Evolutionary conservation across 176 grass and related monocot species (phyloP).

Genomic region (Otatea glauca): DNA sequence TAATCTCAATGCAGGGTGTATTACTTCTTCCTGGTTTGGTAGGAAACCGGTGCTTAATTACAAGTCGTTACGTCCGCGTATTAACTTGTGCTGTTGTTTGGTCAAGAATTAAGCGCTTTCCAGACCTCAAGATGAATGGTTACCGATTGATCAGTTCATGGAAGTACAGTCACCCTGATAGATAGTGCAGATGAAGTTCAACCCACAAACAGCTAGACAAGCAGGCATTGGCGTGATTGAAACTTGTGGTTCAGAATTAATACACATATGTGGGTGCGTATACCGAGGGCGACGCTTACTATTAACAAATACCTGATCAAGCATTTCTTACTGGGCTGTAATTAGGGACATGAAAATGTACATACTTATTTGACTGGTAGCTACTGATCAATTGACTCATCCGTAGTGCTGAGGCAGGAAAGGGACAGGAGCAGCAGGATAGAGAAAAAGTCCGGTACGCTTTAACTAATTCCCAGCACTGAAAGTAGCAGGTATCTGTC

Average conservation of each 20-base stretch:
- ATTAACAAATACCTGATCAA: conserved; percentile 4
- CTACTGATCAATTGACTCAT: conserved; percentile 22
- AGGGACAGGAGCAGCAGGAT: conserved; percentile 23
- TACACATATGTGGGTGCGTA: conserved; percentile 24
- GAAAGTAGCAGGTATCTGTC: conserved; percentile 30
- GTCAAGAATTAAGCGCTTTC: neutral
- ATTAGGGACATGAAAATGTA: neutral
- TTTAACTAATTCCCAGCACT: conserved; percentile 40
- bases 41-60: conserved; percentile 16
- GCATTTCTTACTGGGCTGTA: neutral
- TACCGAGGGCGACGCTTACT: conserved; percentile 40
- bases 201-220: neutral
- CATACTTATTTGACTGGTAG: neutral
- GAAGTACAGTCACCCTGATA: neutral
- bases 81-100: neutral
- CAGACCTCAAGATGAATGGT: neutral
- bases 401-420: conserved; percentile 12
- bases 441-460: neutral
- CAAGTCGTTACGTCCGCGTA: too few relatives aligned
- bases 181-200: neutral
- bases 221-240: conserved; percentile 45
- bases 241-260: conserved; percentile 31
- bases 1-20: neutral
- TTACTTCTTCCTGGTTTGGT: conserved; percentile 15
- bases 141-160: neutral